Percentiles rank a stretch among this genome's conserved stretches.
Conservation (phyloP, 2,329 filamentous ascomycete genomes). For the Exophiala spinifera region DNA sequence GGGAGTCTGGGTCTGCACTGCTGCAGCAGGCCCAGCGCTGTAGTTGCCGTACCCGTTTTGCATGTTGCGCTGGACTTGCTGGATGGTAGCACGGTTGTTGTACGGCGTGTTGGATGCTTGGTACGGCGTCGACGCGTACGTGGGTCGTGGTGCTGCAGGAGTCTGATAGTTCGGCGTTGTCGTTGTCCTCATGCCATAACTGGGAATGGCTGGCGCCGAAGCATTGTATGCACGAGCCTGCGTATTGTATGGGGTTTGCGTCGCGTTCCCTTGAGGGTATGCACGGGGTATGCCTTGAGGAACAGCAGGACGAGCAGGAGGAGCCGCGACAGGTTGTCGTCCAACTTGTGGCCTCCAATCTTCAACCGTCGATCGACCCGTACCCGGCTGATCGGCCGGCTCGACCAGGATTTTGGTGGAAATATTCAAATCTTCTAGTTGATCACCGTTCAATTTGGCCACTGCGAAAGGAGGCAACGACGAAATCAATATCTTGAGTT, state of each 20-base stretch:
- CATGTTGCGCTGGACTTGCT: conserved; percentile 40
- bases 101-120: conserved; percentile 34
- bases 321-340: conserved; percentile 33
- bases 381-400: conserved; percentile 69
- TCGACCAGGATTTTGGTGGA: conserved; percentile 74
- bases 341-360: conserved; percentile 44
- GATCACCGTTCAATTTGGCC: conserved; percentile 79
- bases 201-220: conserved; percentile 31
- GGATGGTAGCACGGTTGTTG: conserved; percentile 36
- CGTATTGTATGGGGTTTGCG: conserved; percentile 22
- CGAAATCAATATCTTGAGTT: conserved; percentile 70
- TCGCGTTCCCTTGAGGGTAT: conserved; percentile 21
- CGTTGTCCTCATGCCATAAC: conserved; percentile 31
- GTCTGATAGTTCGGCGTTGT: conserved; percentile 30
- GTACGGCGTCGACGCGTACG: conserved; percentile 36
- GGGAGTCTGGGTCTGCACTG: conserved; percentile 22
- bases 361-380: conserved; percentile 76
- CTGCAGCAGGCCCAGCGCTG: conserved; percentile 1
- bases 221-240: conserved; percentile 24
- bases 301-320: conserved; percentile 31
- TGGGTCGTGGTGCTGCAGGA: conserved; percentile 37
- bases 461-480: conserved; percentile 80
- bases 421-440: conserved; percentile 77
- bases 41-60: conserved; percentile 36
- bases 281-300: conserved; percentile 20